Base-by-base conservation (phyloP, 345 rosid genomes). In the Citrus sp. region DNA sequence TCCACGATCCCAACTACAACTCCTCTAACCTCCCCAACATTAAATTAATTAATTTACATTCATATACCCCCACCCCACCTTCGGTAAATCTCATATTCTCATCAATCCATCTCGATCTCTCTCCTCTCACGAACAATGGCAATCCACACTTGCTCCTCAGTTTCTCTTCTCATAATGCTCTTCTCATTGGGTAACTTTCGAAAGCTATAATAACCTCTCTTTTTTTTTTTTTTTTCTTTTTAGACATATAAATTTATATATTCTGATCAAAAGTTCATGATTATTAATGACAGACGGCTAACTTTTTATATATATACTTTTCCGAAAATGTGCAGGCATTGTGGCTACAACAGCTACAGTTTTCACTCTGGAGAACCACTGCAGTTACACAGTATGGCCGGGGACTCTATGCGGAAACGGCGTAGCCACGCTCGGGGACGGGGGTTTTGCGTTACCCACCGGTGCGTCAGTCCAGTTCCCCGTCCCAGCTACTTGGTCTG, bases 401-500 rank as follows among this genome's bases (percentile, higher is more conserved):
- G 98, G 93, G 24, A 91, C 93, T 63, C 88, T 93, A 61, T 87
- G 94, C 69, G 97, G 94, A 22, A 88, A 87, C 77, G 84, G 88
- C 16, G 87, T 84, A 0, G 88, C 90, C 40, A 73, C 75, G 4
- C 90, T 93, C 49, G 98, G 96, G 13, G 89, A 82, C 19, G 98
- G 97, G 21, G 97, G 95, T 9, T 90, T 93, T 83, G 74, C 79
- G 9, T 61, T 95, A 25, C 56, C 88, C 3, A 83, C 97, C 0
- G 90, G 91, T 18, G 79, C 88, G 6, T 89, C 93, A 21, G 74
- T 76, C 82, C 84, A 85, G 46, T 75, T 93, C 77, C 83, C 87
- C 2, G 94, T 94, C 51, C 98, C 98, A 2, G 82, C 87, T 0
- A 86, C 90, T 51, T 95, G 98, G 98, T 93, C 98, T 2, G 98